Percentiles rank a stretch among this genome's conserved stretches.
Evolutionary conservation across 176 grass and related monocot species (phyloP).

Genomic region (Chloris gayana): DNA sequence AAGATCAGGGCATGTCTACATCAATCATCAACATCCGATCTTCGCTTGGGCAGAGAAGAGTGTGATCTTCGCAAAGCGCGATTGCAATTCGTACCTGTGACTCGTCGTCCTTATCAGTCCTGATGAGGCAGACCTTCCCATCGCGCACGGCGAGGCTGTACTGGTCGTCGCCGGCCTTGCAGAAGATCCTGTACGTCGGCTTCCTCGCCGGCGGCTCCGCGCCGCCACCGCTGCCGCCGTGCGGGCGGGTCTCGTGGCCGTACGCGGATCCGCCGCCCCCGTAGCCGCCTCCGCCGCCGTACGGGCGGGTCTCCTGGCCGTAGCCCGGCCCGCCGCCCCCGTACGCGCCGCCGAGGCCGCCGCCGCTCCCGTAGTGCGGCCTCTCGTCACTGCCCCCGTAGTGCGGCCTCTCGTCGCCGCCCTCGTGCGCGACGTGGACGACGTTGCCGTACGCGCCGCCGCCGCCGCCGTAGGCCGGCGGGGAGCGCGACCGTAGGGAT

Average conservation of each 20-base stretch:
- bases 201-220: slow-evolving; percentile 31
- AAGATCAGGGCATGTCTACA: neutral
- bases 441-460: neutral
- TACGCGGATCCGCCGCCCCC: slow-evolving; percentile 21
- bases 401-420: slow-evolving; percentile 8
- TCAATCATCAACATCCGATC: neutral
- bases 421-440: slow-evolving; percentile 13
- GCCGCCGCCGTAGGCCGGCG: slow-evolving; percentile 20
- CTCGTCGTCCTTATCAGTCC: slow-evolving; percentile 47
- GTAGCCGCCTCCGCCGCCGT: slow-evolving; percentile 32
- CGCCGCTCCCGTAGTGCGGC: slow-evolving; percentile 18
- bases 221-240: slow-evolving; percentile 27
- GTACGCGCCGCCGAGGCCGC: neutral
- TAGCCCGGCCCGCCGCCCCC: slow-evolving; percentile 6
- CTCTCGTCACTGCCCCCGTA: slow-evolving; percentile 19
- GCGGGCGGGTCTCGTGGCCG: slow-evolving; percentile 24
- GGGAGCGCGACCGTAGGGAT: slow-evolving; percentile 17
- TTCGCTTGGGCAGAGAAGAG: neutral
- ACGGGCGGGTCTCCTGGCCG: slow-evolving; percentile 39
- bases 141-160: slow-evolving; percentile 64
- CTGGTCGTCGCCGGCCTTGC: slow-evolving; percentile 55
- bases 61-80: neutral
- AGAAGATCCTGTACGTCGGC: slow-evolving; percentile 55
- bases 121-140: slow-evolving; percentile 55
- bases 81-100: slow-evolving; percentile 37